These are phyloP conservation scores for Ascochyta clinopodiicola DNA, from an alignment of 2,329 filamentous ascomycete species.

Conservation along the genomic window DNA sequence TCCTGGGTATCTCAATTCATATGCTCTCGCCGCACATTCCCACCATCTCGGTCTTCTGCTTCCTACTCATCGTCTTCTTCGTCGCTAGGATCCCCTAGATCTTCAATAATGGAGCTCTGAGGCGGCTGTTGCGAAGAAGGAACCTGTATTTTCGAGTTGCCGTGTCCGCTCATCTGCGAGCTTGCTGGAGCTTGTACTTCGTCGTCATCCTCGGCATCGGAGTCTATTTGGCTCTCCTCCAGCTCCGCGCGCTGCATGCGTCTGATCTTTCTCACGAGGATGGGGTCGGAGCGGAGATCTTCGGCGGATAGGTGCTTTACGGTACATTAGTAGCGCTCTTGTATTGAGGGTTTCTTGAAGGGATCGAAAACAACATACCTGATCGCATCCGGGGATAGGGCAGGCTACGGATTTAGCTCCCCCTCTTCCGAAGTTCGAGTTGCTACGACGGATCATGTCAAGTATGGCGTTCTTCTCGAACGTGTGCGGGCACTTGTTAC, in stretches of 20 bases:
- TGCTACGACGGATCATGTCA: slow-evolving; percentile 55
- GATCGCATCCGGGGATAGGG: slow-evolving; percentile 69
- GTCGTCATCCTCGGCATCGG: slow-evolving; percentile 35
- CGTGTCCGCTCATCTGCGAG: background rate
- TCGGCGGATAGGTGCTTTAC: slow-evolving; percentile 38
- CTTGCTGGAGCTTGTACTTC: background rate
- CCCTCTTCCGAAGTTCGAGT: slow-evolving; percentile 19
- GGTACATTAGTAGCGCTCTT: background rate
- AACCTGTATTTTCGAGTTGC: slow-evolving; percentile 7
- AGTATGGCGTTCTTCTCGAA: slow-evolving; percentile 72
- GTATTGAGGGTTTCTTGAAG: background rate
- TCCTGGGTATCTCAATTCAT: background rate
- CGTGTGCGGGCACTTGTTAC: slow-evolving; percentile 71
- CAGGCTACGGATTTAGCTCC: slow-evolving; percentile 59
- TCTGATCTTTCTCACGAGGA: slow-evolving; percentile 47
- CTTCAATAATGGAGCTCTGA: slow-evolving; percentile 27
- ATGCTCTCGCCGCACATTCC: background rate
- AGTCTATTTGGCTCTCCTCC: slow-evolving; percentile 33
- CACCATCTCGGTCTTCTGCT: background rate
- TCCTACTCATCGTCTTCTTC: slow-evolving; percentile 1
- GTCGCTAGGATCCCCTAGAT: slow-evolving; percentile 31
- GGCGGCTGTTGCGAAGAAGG: slow-evolving; percentile 19
- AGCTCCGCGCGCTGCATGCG: slow-evolving; percentile 43
- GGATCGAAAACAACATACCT: slow-evolving; percentile 39
- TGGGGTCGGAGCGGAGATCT: slow-evolving; percentile 39